phyloP scores from a whole-genome alignment of 176 grass and related monocot genomes.

The Eragrostis curvula region DNA sequence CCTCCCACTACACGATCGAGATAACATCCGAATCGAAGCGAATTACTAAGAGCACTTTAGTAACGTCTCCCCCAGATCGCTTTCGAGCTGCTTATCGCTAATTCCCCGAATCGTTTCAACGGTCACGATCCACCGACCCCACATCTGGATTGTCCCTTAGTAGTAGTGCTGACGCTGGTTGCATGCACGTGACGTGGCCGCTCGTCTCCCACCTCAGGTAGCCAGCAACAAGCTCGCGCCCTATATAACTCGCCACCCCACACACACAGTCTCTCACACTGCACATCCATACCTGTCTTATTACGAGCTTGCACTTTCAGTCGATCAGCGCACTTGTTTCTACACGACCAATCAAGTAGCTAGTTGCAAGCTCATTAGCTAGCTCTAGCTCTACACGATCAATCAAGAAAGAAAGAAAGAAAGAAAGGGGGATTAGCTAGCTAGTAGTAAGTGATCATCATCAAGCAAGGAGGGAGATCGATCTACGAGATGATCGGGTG shows the following conservation, averaged over 20 bases:
- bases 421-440: background rate
- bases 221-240: too few species aligned
- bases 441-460: too few species aligned
- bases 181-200: slow-evolving; percentile 6
- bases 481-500: slow-evolving; percentile 77
- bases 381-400: too few species aligned
- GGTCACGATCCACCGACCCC: slow-evolving; percentile 25
- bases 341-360: background rate
- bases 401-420: too few species aligned
- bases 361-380: background rate
- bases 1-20: slow-evolving; percentile 16
- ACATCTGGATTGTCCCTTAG: background rate
- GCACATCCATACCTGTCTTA: background rate
- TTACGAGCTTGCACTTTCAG: background rate
- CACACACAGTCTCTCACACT: background rate
- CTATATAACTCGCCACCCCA: slow-evolving; percentile 44
- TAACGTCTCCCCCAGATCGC: background rate
- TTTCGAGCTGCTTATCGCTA: background rate
- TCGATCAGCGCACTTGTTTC: background rate
- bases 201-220: background rate
- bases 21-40: slow-evolving; percentile 12
- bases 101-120: slow-evolving; percentile 10
- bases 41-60: background rate
- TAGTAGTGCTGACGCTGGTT: background rate
- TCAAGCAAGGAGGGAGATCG: background rate